Evolutionary conservation across 768 basidiomycete species (phyloP).

Genomic region (Pulveroboletus sp.): DNA sequence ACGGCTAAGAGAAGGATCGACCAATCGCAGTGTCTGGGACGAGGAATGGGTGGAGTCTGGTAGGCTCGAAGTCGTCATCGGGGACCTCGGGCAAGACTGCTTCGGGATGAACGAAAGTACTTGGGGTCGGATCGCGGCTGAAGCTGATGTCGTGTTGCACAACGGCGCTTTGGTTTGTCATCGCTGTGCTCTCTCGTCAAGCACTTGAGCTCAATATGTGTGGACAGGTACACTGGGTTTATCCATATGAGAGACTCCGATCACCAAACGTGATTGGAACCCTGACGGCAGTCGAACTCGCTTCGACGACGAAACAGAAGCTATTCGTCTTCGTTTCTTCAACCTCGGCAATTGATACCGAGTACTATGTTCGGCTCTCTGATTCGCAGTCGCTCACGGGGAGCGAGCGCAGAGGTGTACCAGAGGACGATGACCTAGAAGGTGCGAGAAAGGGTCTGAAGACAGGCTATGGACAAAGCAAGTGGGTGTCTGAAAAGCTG

Average conservation of each 20-base stretch:
- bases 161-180: conserved; percentile 92
- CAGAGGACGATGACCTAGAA: conserved; percentile 86
- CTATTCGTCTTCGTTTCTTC: conserved; percentile 87
- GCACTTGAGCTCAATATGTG: not conserved
- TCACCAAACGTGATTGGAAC: conserved; percentile 92
- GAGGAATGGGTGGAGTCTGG: conserved; percentile 70
- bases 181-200: not conserved
- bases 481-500: conserved; percentile 97
- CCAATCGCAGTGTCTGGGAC: conserved; percentile 84
- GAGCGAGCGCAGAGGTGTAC: conserved; percentile 58
- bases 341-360: conserved; percentile 91
- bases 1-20: conserved; percentile 66
- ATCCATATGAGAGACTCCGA: conserved; percentile 91
- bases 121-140: conserved; percentile 65
- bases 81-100: conserved; percentile 70
- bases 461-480: conserved; percentile 94
- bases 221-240: conserved; percentile 93
- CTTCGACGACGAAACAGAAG: conserved; percentile 71
- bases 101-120: conserved; percentile 65
- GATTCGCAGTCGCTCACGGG: conserved; percentile 51
- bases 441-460: conserved; percentile 70
- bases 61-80: conserved; percentile 72
- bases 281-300: conserved; percentile 75
- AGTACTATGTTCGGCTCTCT: conserved; percentile 83
- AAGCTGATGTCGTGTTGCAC: conserved; percentile 83